Conservation (phyloP, 768 basidiomycete genomes). For the Serendipita sp. region DNA sequence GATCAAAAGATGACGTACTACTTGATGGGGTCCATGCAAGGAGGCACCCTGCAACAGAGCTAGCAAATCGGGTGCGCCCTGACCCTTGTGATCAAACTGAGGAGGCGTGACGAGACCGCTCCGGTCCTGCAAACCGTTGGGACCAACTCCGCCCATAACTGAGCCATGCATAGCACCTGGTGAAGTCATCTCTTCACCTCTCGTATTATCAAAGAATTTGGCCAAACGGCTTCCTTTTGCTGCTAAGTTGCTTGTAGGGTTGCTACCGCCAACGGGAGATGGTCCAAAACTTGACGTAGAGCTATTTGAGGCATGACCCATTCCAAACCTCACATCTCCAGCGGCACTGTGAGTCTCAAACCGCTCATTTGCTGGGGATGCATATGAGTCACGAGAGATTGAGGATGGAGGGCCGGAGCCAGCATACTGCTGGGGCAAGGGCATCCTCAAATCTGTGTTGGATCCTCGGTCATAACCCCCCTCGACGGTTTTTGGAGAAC, state of each 20-base stretch:
- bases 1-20: neutral
- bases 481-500: neutral
- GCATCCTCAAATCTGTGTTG: neutral
- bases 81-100: conserved; percentile 1
- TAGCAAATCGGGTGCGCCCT: neutral
- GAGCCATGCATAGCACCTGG: neutral
- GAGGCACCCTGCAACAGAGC: neutral
- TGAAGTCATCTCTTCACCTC: neutral
- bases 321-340: neutral
- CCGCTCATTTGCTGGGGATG: neutral
- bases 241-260: neutral
- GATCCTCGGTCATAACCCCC: neutral
- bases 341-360: neutral
- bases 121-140: neutral
- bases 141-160: neutral
- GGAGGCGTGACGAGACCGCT: neutral
- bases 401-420: neutral
- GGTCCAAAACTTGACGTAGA: neutral
- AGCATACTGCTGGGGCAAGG: conserved; percentile 1
- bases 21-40: neutral
- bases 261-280: neutral
- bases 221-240: neutral
- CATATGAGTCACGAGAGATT: neutral
- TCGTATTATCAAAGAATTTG: conserved; percentile 3
- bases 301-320: neutral